These are phyloP conservation scores for Stevia rebaudiana DNA, from an alignment of 140 eudicot genomes.

Conservation along the genomic window DNA sequence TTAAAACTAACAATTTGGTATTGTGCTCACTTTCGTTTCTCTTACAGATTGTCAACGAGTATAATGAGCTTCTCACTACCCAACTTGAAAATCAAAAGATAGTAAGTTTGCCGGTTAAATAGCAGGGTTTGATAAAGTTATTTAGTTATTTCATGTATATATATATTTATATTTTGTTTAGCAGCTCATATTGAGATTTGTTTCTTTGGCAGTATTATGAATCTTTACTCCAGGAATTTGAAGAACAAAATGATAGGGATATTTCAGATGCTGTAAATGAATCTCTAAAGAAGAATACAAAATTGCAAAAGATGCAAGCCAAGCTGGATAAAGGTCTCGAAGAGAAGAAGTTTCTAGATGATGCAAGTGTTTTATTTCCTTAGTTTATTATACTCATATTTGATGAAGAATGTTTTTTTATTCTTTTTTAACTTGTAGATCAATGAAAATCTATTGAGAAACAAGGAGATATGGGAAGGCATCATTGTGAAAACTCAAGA, in stretches of 20 bases:
- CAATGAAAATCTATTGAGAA: constrained; percentile 64
- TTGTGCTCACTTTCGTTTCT: constrained; percentile 7
- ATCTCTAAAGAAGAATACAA: constrained; percentile 46
- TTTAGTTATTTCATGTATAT: background rate
- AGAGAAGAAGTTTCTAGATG: constrained; percentile 67
- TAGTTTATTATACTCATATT: background rate
- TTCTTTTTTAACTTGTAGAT: constrained; percentile 42
- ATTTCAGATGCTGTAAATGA: constrained; percentile 45
- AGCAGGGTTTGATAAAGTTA: background rate
- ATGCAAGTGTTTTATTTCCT: constrained; percentile 34
- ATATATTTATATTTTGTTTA: background rate
- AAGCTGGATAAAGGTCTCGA: constrained; percentile 58
- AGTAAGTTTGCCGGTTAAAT: constrained; percentile 40
- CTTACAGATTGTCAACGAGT: constrained; percentile 76
- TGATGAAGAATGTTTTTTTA: background rate
- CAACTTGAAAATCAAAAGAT: constrained; percentile 82
- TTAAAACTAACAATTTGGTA: background rate
- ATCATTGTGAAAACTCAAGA: constrained; percentile 55
- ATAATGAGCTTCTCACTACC: constrained; percentile 79
- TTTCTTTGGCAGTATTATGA: constrained; percentile 61
- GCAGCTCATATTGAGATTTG: background rate
- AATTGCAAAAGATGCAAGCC: constrained; percentile 59
- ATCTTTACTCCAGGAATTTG: constrained; percentile 57
- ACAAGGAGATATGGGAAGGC: constrained; percentile 71
- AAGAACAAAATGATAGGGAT: constrained; percentile 65